Evolutionary conservation across 768 basidiomycete genomes (phyloP), one percentile per base, ranked within the genome.

Genomic region (Termitomyces bulborhizus): DNA sequence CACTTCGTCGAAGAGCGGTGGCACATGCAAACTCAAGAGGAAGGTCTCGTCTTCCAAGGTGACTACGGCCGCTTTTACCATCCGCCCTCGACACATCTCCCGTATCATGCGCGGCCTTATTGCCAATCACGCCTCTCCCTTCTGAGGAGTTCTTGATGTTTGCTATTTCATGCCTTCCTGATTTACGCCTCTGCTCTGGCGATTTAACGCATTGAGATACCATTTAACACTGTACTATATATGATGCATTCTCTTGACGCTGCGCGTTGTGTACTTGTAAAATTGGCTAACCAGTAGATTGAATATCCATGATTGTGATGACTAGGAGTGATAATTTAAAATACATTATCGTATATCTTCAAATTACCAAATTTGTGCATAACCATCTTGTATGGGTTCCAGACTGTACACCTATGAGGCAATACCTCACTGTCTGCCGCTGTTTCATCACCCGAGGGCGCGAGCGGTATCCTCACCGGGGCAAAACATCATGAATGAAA

Each of bases 41-140:
- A 34, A 34, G 9, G 26, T 39, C 7, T 8, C 54, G 24, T 58
- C 57, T 0, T 41, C 42, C 1, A 46, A n/a, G 1, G 42, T 50
- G 8, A 50, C 43, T 0, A 29, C 31, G 2, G 53, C 52, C 13
- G 58, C 54, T 13, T 26, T 52, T 18, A 46, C 46, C 31, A 49
- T 60, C 36, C 62, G 56, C 7, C 66, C 66, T 1, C 66, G 66
- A 15, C 65, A 65, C 49, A 42, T 69, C 51, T 66, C 65, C 26
- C 69, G 68, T 8, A 55, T 70, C 27, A 70, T 69, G 69, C 63
- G 68, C 36, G 58, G 62, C 9, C 60, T 68, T 40, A 57, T 63
- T 18, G 57, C 62, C n/a, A 53, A 58, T 21, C 56, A 45, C 24
- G 49, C 21, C 3, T 44, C 41, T 15, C 56, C 54, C n/a, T 59